Conservation (phyloP, 345 rosid genomes). For the Eucalyptus victrix region DNA sequence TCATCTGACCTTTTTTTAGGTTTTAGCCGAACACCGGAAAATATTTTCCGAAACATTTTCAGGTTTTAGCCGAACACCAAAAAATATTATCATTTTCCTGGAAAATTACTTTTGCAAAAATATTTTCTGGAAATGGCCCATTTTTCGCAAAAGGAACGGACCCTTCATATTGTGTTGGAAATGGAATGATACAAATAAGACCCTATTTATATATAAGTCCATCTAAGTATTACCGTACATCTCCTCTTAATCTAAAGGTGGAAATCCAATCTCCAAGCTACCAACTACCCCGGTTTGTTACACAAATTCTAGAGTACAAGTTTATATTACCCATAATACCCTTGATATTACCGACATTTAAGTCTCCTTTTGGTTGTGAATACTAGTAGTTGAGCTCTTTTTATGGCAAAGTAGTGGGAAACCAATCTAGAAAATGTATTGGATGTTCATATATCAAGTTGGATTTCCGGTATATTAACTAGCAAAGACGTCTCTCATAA, state of each 20-base stretch:
- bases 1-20: too few relatives aligned
- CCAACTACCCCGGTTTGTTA: not conserved
- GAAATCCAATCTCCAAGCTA: not conserved
- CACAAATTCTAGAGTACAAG: not conserved
- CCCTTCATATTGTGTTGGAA: not conserved
- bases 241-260: not conserved
- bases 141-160: too few relatives aligned
- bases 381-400: not conserved
- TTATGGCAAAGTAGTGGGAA: not conserved
- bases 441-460: not conserved
- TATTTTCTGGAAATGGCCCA: too few relatives aligned
- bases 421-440: not conserved
- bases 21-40: too few relatives aligned
- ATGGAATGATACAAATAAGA: not conserved
- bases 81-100: too few relatives aligned
- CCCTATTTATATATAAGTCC: not conserved
- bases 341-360: not conserved
- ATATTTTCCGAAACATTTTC: too few relatives aligned
- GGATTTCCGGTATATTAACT: not conserved
- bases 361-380: not conserved
- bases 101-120: too few relatives aligned
- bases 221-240: not conserved
- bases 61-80: too few relatives aligned
- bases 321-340: not conserved
- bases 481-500: not conserved